These are phyloP conservation scores for Termitomyces sp. DNA, from an alignment of 768 basidiomycete genomes.

Conservation along the genomic window DNA sequence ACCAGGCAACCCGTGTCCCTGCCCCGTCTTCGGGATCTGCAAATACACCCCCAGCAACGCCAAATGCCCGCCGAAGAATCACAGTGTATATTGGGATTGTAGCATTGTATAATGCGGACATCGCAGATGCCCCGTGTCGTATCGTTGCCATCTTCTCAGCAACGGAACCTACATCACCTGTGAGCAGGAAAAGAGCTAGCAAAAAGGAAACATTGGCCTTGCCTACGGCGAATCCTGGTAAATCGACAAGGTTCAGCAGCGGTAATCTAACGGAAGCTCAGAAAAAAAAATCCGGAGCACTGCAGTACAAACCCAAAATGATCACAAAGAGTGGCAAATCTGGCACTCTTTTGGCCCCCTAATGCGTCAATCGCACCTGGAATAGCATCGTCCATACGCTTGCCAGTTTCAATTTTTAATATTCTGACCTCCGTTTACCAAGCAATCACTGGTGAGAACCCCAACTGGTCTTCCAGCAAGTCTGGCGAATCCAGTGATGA, in stretches of 20 bases:
- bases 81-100: conserved; percentile 32
- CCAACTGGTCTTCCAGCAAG: conserved; percentile 29
- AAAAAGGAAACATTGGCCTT: neutral
- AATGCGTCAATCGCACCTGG: conserved; percentile 33
- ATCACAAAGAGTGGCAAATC: conserved; percentile 33
- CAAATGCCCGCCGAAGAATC: conserved; percentile 32
- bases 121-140: conserved; percentile 30
- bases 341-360: conserved; percentile 32
- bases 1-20: conserved; percentile 33
- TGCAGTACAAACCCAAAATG: conserved; percentile 28
- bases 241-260: conserved; percentile 34
- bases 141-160: conserved; percentile 35
- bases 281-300: neutral
- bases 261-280: conserved; percentile 22
- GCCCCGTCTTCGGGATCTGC: conserved; percentile 30
- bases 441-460: conserved; percentile 32
- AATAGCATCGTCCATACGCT: neutral
- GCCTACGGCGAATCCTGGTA: conserved; percentile 36
- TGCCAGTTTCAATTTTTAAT: neutral
- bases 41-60: conserved; percentile 34
- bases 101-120: conserved; percentile 32
- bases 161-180: conserved; percentile 3
- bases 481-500: conserved; percentile 34
- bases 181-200: neutral
- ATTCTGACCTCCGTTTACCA: conserved; percentile 29